A percentile compares a stretch with the other conserved stretches of the same genome.
These are phyloP conservation scores for Elongisporangium undulatum DNA, from an alignment of 352 stramenopile genomes.

Conservation along the genomic window DNA sequence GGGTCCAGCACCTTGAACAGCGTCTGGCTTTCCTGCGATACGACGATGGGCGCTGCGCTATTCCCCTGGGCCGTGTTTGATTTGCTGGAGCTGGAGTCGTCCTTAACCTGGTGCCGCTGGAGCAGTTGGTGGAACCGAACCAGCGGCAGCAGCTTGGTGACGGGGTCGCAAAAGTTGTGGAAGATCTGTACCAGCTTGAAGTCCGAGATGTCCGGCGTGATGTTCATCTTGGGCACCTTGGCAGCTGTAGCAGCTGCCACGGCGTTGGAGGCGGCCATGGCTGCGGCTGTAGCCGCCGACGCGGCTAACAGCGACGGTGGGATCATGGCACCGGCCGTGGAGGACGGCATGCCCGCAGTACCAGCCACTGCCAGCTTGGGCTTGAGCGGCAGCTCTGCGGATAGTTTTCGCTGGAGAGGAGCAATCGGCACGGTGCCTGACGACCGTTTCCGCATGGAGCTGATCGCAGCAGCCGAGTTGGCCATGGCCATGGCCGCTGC, in stretches of 20 bases:
- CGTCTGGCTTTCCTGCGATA: constrained; percentile 36
- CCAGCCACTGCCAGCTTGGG: constrained; percentile 27
- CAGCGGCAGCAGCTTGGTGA: constrained; percentile 42
- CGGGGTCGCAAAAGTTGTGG: constrained; percentile 71
- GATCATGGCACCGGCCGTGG: background rate
- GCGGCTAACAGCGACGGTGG: background rate
- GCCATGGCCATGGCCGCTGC: constrained; percentile 45
- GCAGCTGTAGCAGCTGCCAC: background rate
- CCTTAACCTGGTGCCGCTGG: constrained; percentile 59
- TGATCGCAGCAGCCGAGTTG: constrained; percentile 48
- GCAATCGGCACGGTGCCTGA: constrained; percentile 50
- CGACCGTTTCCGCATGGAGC: constrained; percentile 46
- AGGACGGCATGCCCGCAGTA: background rate
- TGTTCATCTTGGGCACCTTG: constrained; percentile 51
- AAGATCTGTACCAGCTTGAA: constrained; percentile 88
- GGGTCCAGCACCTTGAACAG: constrained; percentile 61
- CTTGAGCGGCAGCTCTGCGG: constrained; percentile 30
- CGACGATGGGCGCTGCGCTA: background rate
- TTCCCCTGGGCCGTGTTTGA: constrained; percentile 2
- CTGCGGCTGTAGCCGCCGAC: constrained; percentile 8
- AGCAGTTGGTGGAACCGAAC: constrained; percentile 61
- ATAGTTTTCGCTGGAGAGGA: constrained; percentile 31
- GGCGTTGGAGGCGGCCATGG: constrained; percentile 7
- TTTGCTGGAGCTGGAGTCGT: constrained; percentile 20
- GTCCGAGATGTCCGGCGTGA: constrained; percentile 74